Evolutionary conservation across 1,139 yeast species (phyloP).

Genomic region (Candida frijolesensis): DNA sequence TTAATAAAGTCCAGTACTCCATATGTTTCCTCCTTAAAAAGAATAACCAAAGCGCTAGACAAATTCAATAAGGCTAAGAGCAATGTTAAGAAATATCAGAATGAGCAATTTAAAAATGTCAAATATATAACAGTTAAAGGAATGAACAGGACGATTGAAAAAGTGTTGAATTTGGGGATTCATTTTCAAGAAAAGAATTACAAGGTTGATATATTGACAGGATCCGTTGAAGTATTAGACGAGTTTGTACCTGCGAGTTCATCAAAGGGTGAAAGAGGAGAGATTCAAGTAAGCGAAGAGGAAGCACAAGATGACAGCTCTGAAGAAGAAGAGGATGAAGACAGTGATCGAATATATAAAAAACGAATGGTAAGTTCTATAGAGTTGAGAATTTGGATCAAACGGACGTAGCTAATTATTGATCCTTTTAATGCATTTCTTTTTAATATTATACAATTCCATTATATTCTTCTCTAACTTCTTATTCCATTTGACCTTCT

Average conservation of each 20-base stretch:
- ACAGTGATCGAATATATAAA: constrained; percentile 41
- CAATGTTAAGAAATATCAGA: constrained; percentile 30
- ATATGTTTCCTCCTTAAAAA: constrained; percentile 61
- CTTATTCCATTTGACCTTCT: constrained; percentile 24
- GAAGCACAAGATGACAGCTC: background rate
- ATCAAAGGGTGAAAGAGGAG: constrained; percentile 8
- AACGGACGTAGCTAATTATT: constrained; percentile 20
- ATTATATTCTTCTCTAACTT: constrained; percentile 47
- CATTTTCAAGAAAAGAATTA: constrained; percentile 48
- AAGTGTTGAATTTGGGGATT: constrained; percentile 53
- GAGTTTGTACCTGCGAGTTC: constrained; percentile 39
- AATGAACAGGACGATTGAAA: constrained; percentile 67
- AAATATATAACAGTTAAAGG: constrained; percentile 58
- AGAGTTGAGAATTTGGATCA: constrained; percentile 53
- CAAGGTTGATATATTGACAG: constrained; percentile 57
- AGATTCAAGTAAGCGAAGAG: no score
- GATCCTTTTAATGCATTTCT: constrained; percentile 32
- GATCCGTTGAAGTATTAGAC: constrained; percentile 63
- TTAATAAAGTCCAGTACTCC: constrained; percentile 64
- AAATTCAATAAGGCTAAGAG: constrained; percentile 33
- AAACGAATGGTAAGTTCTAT: constrained; percentile 61
- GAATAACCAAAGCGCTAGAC: constrained; percentile 50
- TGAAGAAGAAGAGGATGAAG: constrained; percentile 27
- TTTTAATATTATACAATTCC: constrained; percentile 47
- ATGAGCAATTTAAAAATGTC: constrained; percentile 40